Conservation (phyloP, 176 grass and related monocot genomes). For the Oryza nivara region DNA sequence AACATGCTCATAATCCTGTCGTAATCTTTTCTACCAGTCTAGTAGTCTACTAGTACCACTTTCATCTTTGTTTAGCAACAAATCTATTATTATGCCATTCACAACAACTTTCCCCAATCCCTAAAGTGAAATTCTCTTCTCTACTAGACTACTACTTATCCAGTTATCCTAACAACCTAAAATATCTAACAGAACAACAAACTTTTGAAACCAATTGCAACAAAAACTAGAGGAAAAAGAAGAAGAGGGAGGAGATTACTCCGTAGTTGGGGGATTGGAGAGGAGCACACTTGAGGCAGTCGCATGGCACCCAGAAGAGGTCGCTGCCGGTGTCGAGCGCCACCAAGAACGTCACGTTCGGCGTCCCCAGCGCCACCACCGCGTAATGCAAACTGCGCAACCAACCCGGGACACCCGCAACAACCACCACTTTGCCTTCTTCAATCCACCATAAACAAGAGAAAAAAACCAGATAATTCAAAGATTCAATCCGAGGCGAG, state of each 20-base stretch:
- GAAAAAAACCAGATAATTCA: background rate
- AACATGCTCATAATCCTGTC: too few relatives aligned
- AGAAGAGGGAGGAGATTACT: constrained; percentile 32
- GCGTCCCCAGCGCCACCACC: constrained; percentile 68
- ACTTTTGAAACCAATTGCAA: background rate
- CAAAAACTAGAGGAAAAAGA: background rate
- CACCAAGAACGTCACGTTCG: constrained; percentile 81
- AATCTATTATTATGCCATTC: background rate
- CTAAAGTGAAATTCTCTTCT: background rate
- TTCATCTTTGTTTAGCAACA: background rate
- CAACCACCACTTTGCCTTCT: constrained; percentile 23
- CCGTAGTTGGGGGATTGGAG: constrained; percentile 47
- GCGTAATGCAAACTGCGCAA: constrained; percentile 81
- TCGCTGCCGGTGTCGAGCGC: constrained; percentile 92
- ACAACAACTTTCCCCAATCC: background rate
- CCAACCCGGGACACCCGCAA: constrained; percentile 18
- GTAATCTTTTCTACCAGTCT: too few relatives aligned
- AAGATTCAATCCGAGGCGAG: background rate
- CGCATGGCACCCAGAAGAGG: constrained; percentile 93
- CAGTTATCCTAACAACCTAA: background rate
- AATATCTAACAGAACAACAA: constrained; percentile 14
- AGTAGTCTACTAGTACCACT: background rate
- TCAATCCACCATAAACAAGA: constrained; percentile 27
- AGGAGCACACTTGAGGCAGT: constrained; percentile 61
- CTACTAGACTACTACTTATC: background rate